Evolutionary conservation across 306 rosid species (phyloP).

Genomic region (Luffa acutangula): DNA sequence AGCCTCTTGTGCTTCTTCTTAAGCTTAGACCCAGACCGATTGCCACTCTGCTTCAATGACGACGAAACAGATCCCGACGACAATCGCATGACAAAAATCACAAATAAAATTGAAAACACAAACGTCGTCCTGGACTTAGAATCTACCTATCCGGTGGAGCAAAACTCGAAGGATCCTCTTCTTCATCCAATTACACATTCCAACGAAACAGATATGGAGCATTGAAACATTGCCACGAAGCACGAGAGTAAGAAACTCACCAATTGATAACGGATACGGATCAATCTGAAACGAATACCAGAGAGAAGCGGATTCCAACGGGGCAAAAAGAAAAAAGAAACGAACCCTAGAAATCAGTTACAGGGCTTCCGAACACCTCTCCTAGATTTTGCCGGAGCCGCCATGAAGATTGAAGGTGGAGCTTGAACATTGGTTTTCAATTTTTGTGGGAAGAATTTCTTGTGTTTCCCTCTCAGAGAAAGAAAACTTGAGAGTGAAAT

Average conservation of each 20-base stretch:
- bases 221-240: constrained; percentile 4
- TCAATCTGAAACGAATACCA: constrained; percentile 8
- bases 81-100: constrained; percentile 59
- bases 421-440: background rate
- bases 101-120: constrained; percentile 8
- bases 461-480: constrained; percentile 9
- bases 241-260: constrained; percentile 19
- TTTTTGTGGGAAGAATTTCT: background rate
- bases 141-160: constrained; percentile 5
- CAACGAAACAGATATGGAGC: constrained; percentile 16
- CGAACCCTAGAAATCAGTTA: constrained; percentile 61
- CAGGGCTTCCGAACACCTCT: background rate
- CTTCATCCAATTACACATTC: constrained; percentile 22
- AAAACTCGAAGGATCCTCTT: constrained; percentile 23
- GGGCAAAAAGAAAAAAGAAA: constrained; percentile 1
- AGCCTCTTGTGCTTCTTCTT: constrained; percentile 89
- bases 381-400: background rate
- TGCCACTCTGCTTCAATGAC: constrained; percentile 31
- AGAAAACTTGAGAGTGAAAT: constrained; percentile 3
- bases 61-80: constrained; percentile 26
- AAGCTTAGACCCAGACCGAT: constrained; percentile 44
- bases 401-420: constrained; percentile 15
- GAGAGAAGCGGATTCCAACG: background rate
- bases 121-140: background rate
- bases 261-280: constrained; percentile 16